A percentile compares a stretch with the other conserved stretches of the same genome.
Conservation (phyloP, 345 rosid species). For the Mercurialis annua region DNA sequence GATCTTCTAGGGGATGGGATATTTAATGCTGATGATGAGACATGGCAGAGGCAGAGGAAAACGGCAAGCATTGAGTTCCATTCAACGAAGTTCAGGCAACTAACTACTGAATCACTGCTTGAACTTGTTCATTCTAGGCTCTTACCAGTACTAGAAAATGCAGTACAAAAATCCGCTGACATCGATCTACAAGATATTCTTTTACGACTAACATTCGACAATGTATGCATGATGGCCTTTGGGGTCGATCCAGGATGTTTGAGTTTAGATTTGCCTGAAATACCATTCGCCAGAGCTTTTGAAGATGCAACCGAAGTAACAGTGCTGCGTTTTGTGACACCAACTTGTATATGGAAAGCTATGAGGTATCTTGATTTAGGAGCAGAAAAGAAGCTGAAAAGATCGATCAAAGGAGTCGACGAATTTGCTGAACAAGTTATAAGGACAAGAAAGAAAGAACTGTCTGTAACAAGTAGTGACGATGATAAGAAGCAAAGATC, state of each 20-base stretch:
- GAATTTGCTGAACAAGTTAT: conserved; percentile 77
- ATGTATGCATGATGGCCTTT: conserved; percentile 90
- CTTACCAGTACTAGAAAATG: conserved; percentile 60
- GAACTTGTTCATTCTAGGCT: conserved; percentile 80
- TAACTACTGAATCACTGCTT: conserved; percentile 58
- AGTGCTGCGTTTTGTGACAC: conserved; percentile 60
- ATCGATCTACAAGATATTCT: conserved; percentile 81
- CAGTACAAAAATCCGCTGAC: conserved; percentile 33
- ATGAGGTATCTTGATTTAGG: conserved; percentile 68
- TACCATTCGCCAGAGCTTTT: conserved; percentile 82
- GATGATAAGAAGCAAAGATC: conserved; percentile 42
- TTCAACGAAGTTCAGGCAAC: conserved; percentile 70
- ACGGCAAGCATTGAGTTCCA: conserved; percentile 92
- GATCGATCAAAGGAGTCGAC: conserved; percentile 65
- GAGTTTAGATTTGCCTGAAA: conserved; percentile 49
- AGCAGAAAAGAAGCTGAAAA: conserved; percentile 68
- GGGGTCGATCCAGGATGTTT: conserved; percentile 95
- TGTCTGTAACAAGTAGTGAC: conserved; percentile 22
- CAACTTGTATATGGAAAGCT: conserved; percentile 77
- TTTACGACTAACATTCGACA: conserved; percentile 78
- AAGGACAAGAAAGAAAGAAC: conserved; percentile 67
- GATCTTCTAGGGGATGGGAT: conserved; percentile 92
- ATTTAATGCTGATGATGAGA: conserved; percentile 79
- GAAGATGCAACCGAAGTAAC: conserved; percentile 91
- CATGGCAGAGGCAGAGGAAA: conserved; percentile 85